Evolutionary conservation across 805 yeast genomes (phyloP).

Genomic region (Kazachstania psychrophila): DNA sequence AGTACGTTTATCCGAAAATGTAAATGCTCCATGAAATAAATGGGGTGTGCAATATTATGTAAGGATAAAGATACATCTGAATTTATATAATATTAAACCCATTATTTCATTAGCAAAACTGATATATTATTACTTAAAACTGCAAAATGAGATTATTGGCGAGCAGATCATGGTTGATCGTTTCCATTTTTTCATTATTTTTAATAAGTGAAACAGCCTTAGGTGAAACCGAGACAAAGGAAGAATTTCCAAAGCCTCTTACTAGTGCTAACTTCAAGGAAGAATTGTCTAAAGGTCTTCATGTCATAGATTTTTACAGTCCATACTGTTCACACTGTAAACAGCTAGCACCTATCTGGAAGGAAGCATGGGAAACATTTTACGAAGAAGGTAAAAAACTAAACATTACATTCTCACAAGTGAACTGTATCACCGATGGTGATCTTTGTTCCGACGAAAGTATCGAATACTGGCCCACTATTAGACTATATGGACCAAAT

Average conservation of each 20-base stretch:
- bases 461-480: slow-evolving; percentile 57
- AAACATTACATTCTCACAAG: slow-evolving; percentile 54
- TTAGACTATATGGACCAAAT: slow-evolving; percentile 59
- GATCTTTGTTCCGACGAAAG: slow-evolving; percentile 70
- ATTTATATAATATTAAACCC: no score
- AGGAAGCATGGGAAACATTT: slow-evolving; percentile 46
- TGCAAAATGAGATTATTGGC: no score
- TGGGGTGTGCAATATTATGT: no score
- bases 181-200: no score
- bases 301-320: slow-evolving; percentile 80
- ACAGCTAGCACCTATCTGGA: slow-evolving; percentile 76
- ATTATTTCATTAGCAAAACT: no score
- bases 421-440: slow-evolving; percentile 78
- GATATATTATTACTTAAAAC: no score
- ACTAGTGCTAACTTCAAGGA: slow-evolving; percentile 42
- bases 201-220: no score
- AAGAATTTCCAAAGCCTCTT: slow-evolving; percentile 41
- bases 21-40: no score
- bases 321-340: slow-evolving; percentile 85
- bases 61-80: no score
- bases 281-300: slow-evolving; percentile 43
- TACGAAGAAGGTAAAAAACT: slow-evolving; percentile 36
- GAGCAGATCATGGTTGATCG: no score
- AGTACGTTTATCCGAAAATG: no score
- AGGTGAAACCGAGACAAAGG: no score